Evolutionary conservation across 2,329 filamentous ascomycete genomes (phyloP).

Genomic region (Claviceps digitariae): DNA sequence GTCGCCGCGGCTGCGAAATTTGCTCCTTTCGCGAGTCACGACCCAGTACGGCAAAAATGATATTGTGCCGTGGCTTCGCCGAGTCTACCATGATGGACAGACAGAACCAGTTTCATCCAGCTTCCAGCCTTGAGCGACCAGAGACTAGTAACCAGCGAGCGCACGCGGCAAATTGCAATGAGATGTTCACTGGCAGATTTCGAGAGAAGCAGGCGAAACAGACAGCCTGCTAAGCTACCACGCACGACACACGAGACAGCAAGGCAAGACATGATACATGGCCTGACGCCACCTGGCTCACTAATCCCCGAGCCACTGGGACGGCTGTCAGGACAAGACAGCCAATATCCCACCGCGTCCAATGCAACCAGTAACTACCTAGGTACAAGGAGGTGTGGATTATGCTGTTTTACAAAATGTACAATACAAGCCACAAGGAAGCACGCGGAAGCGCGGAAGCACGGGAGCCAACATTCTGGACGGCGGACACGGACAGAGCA

Average conservation of each 20-base stretch:
- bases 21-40: neutral
- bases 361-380: neutral
- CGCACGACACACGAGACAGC: neutral
- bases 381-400: too few species aligned
- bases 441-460: neutral
- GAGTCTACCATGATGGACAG: neutral
- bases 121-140: neutral
- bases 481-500: too few species aligned
- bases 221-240: neutral
- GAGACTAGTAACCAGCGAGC: neutral
- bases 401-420: too few species aligned
- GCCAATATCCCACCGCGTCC: neutral
- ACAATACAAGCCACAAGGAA: neutral
- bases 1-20: neutral
- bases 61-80: neutral
- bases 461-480: neutral
- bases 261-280: neutral
- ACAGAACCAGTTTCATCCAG: neutral
- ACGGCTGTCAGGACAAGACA: neutral
- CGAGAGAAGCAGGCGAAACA: neutral
- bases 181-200: neutral
- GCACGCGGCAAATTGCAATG: neutral
- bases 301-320: neutral
- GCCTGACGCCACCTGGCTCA: neutral
- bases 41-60: neutral